Conservation (phyloP, 805 yeast species). For the Metschnikowia kofuensis region DNA sequence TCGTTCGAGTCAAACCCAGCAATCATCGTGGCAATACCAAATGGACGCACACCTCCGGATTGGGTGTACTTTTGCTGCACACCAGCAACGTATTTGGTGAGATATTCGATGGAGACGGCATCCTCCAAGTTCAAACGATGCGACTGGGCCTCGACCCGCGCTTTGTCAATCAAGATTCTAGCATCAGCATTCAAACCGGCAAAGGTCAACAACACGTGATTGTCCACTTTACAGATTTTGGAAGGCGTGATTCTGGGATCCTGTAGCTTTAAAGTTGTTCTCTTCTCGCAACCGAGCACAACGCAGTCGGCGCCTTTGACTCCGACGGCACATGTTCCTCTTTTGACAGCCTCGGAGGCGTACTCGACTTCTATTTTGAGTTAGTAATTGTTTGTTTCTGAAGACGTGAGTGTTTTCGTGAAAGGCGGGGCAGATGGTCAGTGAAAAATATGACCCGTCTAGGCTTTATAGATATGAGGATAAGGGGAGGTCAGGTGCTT, state of each 20-base stretch:
- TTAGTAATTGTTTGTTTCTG: conserved; percentile 23
- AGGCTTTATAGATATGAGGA: too few relatives aligned
- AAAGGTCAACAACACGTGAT: conserved; percentile 87
- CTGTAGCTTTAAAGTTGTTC: conserved; percentile 91
- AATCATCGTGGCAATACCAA: conserved; percentile 91
- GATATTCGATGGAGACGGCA: conserved; percentile 85
- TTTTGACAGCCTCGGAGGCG: conserved; percentile 94
- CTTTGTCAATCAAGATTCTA: conserved; percentile 88
- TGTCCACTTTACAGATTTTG: conserved; percentile 87
- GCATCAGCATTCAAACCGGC: conserved; percentile 99
- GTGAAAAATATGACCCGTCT: too few relatives aligned
- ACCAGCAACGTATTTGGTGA: conserved; percentile 95
- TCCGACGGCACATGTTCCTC: conserved; percentile 98
- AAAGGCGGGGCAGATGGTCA: too few relatives aligned
- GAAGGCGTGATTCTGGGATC: conserved; percentile 96
- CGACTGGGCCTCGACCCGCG: conserved; percentile 94
- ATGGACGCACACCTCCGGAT: conserved; percentile 97
- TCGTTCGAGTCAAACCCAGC: conserved; percentile 94
- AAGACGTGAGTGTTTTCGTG: too few relatives aligned
- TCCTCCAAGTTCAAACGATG: conserved; percentile 93
- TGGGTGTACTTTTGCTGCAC: conserved; percentile 96
- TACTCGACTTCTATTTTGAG: conserved; percentile 77
- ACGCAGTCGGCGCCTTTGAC: conserved; percentile 87
- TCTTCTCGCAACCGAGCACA: conserved; percentile 93
- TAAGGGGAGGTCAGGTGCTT: too few relatives aligned